Percentiles rank a stretch among this genome's conserved stretches.
Evolutionary conservation across 805 yeast genomes (phyloP).

Genomic region (Scheffersomyces amazonensis): DNA sequence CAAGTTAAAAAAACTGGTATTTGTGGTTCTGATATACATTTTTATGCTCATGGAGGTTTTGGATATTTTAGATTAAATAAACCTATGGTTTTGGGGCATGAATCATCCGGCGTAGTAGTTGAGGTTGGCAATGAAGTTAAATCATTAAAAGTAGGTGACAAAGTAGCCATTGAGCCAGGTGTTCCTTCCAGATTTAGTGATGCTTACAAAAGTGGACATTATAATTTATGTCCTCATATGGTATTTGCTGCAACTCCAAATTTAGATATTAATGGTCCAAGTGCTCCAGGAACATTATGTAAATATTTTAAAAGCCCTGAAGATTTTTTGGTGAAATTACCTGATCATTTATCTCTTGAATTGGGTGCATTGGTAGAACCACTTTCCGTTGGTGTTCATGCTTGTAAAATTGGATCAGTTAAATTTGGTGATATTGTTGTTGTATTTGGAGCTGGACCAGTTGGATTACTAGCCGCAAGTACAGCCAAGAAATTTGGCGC

Average conservation of each 20-base stretch:
- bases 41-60: conserved; percentile 18
- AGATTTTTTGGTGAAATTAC: conserved; percentile 17
- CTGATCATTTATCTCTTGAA: conserved; percentile 19
- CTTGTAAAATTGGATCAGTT: conserved; percentile 15
- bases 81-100: conserved; percentile 44
- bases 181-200: conserved; percentile 42
- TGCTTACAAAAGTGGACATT: conserved; percentile 18
- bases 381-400: conserved; percentile 22
- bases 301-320: conserved; percentile 13
- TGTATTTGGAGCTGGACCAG: conserved; percentile 25
- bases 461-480: conserved; percentile 20
- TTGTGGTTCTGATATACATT: conserved; percentile 21
- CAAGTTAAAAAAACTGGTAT: conserved; percentile 18
- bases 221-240: conserved; percentile 16
- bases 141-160: conserved; percentile 42
- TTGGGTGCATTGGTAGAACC: conserved; percentile 25
- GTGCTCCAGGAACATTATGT: conserved; percentile 12
- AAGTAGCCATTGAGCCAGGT: conserved; percentile 55
- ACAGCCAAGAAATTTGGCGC: conserved; percentile 20
- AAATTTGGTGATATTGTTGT: conserved; percentile 14
- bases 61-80: conserved; percentile 30
- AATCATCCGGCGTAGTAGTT: conserved; percentile 43
- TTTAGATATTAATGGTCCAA: conserved; percentile 10
- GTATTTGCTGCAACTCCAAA: conserved; percentile 20
- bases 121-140: conserved; percentile 50